phyloP scores from a whole-genome alignment of 352 stramenopile genomes.

The Phytophthora uliginosa region DNA sequence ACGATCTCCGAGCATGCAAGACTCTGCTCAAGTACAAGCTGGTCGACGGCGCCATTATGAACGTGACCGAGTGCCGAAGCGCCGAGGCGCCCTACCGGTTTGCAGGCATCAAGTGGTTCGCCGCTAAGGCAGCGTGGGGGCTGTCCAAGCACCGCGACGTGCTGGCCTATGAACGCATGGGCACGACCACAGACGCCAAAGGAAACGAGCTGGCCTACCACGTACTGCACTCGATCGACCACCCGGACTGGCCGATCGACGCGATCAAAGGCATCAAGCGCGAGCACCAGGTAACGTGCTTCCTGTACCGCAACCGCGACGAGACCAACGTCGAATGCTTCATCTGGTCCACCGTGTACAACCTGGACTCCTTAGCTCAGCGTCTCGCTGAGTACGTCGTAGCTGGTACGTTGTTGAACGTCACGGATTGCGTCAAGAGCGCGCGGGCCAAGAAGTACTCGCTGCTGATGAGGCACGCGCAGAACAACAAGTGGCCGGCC shows the following conservation, averaged over 20 bases:
- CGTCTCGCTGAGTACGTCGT: constrained; percentile 58
- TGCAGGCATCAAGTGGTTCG: constrained; percentile 63
- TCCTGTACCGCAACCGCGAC: constrained; percentile 48
- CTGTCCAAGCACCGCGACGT: constrained; percentile 52
- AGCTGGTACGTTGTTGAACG: constrained; percentile 45
- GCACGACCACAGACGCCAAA: constrained; percentile 53
- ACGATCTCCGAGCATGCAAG: constrained; percentile 51
- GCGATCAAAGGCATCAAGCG: constrained; percentile 60
- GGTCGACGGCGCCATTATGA: constrained; percentile 54
- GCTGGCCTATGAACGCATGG: constrained; percentile 64
- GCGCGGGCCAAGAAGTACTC: constrained; percentile 57
- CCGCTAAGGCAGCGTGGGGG: constrained; percentile 48
- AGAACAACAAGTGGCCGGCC: constrained; percentile 43
- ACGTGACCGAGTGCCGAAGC: constrained; percentile 46
- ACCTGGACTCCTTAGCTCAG: constrained; percentile 45
- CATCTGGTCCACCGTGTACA: constrained; percentile 57
- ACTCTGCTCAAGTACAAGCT: constrained; percentile 57
- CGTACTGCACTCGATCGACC: constrained; percentile 69
- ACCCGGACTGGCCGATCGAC: constrained; percentile 56
- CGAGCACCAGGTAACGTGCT: constrained; percentile 56
- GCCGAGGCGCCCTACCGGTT: constrained; percentile 48
- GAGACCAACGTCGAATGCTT: constrained; percentile 48
- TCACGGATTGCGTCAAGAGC: constrained; percentile 46
- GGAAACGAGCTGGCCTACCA: constrained; percentile 63
- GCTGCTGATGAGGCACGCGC: constrained; percentile 43